These are phyloP conservation scores for Astrothelium macrocarpum DNA, from an alignment of 495 filamentous ascomycete species.

Conservation along the genomic window DNA sequence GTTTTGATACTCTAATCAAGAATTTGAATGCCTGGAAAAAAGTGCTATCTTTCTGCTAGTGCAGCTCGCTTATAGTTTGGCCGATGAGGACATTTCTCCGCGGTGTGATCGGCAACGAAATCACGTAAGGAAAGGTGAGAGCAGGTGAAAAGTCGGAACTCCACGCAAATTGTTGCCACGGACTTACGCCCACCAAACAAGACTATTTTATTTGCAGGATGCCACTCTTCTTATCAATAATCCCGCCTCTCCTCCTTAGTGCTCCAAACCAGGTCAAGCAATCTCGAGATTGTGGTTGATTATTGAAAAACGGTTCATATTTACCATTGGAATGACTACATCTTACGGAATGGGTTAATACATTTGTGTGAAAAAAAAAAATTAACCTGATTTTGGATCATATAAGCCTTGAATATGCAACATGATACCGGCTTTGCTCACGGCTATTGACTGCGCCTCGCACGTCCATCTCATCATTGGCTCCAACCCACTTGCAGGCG, in stretches of 20 bases:
- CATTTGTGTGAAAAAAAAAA: too few relatives aligned
- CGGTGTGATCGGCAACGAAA: background rate
- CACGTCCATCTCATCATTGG: conserved; percentile 85
- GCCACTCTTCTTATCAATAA: background rate
- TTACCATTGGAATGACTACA: too few relatives aligned
- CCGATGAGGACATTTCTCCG: conserved; percentile 10
- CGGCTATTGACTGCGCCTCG: conserved; percentile 60
- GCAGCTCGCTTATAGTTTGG: background rate
- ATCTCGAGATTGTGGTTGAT: background rate
- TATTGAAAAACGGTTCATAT: too few relatives aligned
- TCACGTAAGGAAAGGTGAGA: too few relatives aligned
- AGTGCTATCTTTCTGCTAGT: background rate
- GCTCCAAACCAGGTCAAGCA: background rate
- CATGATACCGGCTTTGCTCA: conserved; percentile 54
- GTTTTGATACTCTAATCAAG: background rate
- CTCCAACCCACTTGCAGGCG: conserved; percentile 73
- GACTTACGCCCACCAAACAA: background rate
- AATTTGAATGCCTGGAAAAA: background rate
- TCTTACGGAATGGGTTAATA: too few relatives aligned
- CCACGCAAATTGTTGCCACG: background rate
- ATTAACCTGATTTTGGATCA: background rate
- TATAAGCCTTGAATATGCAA: background rate
- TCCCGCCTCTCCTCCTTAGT: background rate
- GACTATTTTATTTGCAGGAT: background rate
- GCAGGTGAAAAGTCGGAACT: conserved; percentile 3